Percentiles rank a stretch among this genome's conserved stretches.
Evolutionary conservation across 805 yeast species (phyloP).

Genomic region (Metschnikowia orientalis): DNA sequence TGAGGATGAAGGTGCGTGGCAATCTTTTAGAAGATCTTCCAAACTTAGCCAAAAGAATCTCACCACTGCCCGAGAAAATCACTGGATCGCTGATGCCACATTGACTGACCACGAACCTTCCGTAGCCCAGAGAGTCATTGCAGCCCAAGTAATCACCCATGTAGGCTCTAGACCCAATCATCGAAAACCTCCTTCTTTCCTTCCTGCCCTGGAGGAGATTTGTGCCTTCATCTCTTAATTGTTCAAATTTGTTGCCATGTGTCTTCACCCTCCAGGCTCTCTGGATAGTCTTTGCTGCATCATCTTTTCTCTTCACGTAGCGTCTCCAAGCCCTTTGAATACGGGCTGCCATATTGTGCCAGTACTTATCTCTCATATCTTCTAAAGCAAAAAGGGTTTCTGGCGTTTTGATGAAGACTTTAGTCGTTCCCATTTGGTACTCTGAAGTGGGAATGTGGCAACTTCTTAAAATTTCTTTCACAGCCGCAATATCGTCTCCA

Average conservation of each 20-base stretch:
- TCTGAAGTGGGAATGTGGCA: constrained; percentile 72
- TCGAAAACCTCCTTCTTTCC: constrained; percentile 84
- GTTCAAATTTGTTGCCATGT: constrained; percentile 78
- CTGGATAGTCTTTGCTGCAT: constrained; percentile 80
- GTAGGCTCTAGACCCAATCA: constrained; percentile 82
- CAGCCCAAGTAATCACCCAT: constrained; percentile 94
- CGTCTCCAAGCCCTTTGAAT: constrained; percentile 97
- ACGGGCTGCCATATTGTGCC: constrained; percentile 97
- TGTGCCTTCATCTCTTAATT: constrained; percentile 81
- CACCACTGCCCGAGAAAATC: constrained; percentile 79
- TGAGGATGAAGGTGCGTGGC: constrained; percentile 68
- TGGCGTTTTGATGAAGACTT: constrained; percentile 93
- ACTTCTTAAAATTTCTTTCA: constrained; percentile 45
- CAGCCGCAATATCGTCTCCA: constrained; percentile 53
- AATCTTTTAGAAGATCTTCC: constrained; percentile 86
- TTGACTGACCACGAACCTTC: constrained; percentile 67
- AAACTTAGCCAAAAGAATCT: constrained; percentile 75
- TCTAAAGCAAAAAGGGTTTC: constrained; percentile 94
- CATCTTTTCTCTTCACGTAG: constrained; percentile 72
- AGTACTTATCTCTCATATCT: constrained; percentile 92
- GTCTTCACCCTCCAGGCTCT: constrained; percentile 74
- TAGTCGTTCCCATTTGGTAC: constrained; percentile 87
- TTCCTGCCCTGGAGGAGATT: constrained; percentile 66
- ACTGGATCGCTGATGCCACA: constrained; percentile 67
- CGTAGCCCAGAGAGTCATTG: constrained; percentile 65